Conservation (phyloP, 768 basidiomycete species). For the Suillus placidus region DNA sequence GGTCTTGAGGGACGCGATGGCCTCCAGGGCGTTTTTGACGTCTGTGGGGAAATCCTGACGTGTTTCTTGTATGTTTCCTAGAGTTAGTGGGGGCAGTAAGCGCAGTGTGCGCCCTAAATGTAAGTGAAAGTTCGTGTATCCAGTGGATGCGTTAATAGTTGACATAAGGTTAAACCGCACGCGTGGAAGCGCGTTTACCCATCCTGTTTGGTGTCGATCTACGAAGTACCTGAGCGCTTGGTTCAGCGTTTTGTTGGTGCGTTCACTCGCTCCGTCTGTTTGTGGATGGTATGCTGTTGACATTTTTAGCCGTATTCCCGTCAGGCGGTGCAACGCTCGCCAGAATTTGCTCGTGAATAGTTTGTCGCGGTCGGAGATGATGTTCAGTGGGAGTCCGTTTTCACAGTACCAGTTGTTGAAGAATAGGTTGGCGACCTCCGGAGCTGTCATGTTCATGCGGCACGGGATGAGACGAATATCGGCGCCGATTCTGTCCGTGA, state of each 20-base stretch:
- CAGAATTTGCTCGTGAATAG: background rate
- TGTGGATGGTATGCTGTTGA: slow-evolving; percentile 27
- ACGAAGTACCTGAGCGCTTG: slow-evolving; percentile 17
- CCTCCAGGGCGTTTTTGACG: no score
- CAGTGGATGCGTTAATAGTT: slow-evolving; percentile 15
- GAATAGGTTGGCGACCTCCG: slow-evolving; percentile 20
- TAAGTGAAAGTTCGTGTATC: slow-evolving; percentile 16
- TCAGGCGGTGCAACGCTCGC: slow-evolving; percentile 3
- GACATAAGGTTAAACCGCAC: slow-evolving; percentile 23
- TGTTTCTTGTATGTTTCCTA: no score
- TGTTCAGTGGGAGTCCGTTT: background rate
- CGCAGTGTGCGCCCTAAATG: background rate
- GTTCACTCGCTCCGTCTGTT: slow-evolving; percentile 15
- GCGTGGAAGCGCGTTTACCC: slow-evolving; percentile 4
- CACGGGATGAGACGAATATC: slow-evolving; percentile 20
- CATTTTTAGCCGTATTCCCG: slow-evolving; percentile 20
- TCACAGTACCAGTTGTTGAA: slow-evolving; percentile 16
- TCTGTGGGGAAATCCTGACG: no score
- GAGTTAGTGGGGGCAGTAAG: background rate
- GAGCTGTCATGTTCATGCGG: slow-evolving; percentile 12
- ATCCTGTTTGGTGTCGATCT: slow-evolving; percentile 14
- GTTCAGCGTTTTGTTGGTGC: slow-evolving; percentile 19
- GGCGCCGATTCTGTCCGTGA: slow-evolving; percentile 1
- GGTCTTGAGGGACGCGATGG: no score
- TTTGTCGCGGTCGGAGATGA: background rate